phyloP scores from a whole-genome alignment of 805 yeast species.

The Cyberlindnera saturnus region DNA sequence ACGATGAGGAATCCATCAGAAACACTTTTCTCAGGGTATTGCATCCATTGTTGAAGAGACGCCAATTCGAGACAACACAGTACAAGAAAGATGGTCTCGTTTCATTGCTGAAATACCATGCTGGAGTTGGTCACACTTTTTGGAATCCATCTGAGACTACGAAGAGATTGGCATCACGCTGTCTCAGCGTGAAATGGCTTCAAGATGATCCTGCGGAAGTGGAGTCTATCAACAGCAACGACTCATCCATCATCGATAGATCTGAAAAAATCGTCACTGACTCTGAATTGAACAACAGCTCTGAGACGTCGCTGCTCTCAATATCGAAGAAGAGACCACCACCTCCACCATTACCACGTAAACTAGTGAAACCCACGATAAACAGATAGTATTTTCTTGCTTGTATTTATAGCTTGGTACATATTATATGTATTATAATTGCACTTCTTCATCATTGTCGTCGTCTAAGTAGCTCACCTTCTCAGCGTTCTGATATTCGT shows the following conservation, averaged over 20 bases:
- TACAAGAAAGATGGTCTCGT: constrained; percentile 55
- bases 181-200: constrained; percentile 26
- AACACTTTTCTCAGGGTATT: constrained; percentile 72
- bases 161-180: constrained; percentile 32
- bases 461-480: constrained; percentile 40
- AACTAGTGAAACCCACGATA: neutral
- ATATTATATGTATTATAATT: constrained; percentile 1
- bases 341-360: neutral
- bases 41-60: constrained; percentile 60
- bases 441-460: constrained; percentile 30
- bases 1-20: constrained; percentile 49
- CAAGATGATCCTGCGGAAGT: constrained; percentile 3
- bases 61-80: constrained; percentile 49
- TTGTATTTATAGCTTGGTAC: no score
- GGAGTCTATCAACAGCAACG: constrained; percentile 2
- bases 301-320: constrained; percentile 30
- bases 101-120: constrained; percentile 44
- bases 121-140: constrained; percentile 25
- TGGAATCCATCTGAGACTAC: constrained; percentile 34
- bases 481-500: constrained; percentile 71
- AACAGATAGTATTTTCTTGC: no score
- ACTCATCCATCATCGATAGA: constrained; percentile 4
- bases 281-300: constrained; percentile 12
- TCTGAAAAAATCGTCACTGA: neutral
- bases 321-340: constrained; percentile 25